Percentiles rank a stretch among this genome's conserved stretches.
phyloP scores from a whole-genome alignment of 225 moss, liverwort and hornwort species.

The Asterella californica region DNA sequence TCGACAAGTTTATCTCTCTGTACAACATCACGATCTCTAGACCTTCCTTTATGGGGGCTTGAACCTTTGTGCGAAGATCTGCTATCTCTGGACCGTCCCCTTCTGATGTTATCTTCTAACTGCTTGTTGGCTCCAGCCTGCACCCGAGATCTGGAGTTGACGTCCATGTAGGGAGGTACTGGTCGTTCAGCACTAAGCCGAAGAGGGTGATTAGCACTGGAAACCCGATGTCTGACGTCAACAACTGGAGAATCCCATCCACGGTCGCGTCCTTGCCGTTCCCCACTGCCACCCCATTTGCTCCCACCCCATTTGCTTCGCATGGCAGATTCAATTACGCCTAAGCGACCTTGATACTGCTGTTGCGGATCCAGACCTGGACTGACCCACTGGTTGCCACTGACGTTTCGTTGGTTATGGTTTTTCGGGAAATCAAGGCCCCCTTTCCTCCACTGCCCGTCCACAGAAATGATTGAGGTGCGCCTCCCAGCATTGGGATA shows the following conservation, averaged over 20 bases:
- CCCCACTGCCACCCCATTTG: conserved; percentile 10
- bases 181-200: not conserved
- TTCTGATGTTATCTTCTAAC: not conserved
- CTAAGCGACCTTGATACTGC: not conserved
- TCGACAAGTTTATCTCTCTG: not conserved
- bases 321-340: not conserved
- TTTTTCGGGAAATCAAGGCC: not conserved
- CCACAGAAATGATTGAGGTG: not conserved
- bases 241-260: not conserved
- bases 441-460: not conserved
- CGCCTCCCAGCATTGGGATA: not conserved
- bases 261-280: conserved; percentile 7
- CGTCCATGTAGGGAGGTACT: not conserved
- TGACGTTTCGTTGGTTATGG: not conserved
- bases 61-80: not conserved
- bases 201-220: not conserved
- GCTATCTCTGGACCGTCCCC: not conserved
- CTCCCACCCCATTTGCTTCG: not conserved
- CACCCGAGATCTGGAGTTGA: not conserved
- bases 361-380: not conserved
- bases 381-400: not conserved
- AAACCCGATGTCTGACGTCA: not conserved
- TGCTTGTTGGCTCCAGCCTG: not conserved
- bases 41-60: conserved; percentile 4
- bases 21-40: conserved; percentile 1